Conservation (phyloP, 1,284 basidiomycete species). For the Moniliella sp. region DNA sequence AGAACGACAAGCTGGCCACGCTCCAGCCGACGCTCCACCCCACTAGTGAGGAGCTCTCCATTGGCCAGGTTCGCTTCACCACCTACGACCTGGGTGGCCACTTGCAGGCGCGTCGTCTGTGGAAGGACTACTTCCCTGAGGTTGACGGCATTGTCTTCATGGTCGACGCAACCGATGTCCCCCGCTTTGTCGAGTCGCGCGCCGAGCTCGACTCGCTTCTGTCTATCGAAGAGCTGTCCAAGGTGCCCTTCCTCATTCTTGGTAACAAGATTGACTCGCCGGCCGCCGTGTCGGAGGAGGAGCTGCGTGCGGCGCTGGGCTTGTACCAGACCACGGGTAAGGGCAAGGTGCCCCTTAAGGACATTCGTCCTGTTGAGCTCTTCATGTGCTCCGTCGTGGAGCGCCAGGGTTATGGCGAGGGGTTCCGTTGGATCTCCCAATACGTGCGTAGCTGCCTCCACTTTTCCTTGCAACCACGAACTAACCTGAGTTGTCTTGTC, state of each 20-base stretch:
- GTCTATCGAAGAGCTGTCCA: conserved; percentile 56
- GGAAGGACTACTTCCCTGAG: conserved; percentile 98
- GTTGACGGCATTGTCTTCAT: conserved; percentile 97
- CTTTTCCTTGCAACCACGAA: no score
- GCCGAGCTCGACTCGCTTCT: conserved; percentile 87
- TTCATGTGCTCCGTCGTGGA: conserved; percentile 99
- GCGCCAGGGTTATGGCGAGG: conserved; percentile 94
- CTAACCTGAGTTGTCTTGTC: no score
- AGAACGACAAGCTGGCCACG: conserved; percentile 93
- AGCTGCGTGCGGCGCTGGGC: conserved; percentile 79
- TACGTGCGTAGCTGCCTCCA: conserved; percentile 46
- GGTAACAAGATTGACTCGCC: conserved; percentile 99
- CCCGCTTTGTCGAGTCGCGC: conserved; percentile 85
- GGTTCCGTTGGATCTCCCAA: conserved; percentile 97
- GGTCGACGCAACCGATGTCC: conserved; percentile 85
- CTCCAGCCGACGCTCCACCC: conserved; percentile 96
- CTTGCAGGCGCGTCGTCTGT: conserved; percentile 91
- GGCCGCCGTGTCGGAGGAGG: conserved; percentile 89
- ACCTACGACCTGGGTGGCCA: conserved; percentile 91
- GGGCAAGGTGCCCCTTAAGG: conserved; percentile 82
- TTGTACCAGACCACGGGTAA: conserved; percentile 98
- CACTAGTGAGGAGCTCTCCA: conserved; percentile 96
- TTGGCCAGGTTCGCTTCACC: conserved; percentile 95
- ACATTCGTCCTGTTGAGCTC: conserved; percentile 93
- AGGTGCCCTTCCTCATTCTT: conserved; percentile 95